A percentile compares a stretch with the other conserved stretches of the same genome.
Evolutionary conservation across 169 alveolate genomes (phyloP).

Genomic region (Plasmodium reichenowi): DNA sequence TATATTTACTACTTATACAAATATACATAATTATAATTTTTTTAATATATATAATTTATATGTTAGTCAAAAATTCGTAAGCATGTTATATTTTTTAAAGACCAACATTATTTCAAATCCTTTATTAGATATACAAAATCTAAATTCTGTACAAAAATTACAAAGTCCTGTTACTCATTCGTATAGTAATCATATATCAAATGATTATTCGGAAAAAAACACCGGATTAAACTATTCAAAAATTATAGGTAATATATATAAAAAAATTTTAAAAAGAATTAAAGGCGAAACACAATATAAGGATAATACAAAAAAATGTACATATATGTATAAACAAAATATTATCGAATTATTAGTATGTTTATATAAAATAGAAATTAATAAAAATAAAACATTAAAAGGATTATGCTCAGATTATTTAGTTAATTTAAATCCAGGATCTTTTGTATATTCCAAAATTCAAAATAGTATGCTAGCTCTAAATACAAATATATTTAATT

Average conservation of each 20-base stretch:
- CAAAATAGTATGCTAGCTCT: slow-evolving; percentile 39
- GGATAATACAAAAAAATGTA: no score
- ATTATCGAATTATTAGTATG: slow-evolving; percentile 56
- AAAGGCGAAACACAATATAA: no score
- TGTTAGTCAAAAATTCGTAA: background rate
- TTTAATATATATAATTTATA: slow-evolving; percentile 30
- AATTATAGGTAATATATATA: no score
- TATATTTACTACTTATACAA: background rate
- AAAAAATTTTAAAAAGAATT: no score
- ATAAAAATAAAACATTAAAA: slow-evolving; percentile 43
- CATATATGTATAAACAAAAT: background rate
- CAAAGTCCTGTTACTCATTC: no score
- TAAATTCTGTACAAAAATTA: no score
- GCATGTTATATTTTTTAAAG: no score
- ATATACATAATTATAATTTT: slow-evolving; percentile 17
- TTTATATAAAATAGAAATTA: slow-evolving; percentile 39
- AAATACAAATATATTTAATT: slow-evolving; percentile 50
- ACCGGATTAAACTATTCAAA: no score
- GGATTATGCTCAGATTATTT: slow-evolving; percentile 72
- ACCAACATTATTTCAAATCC: no score
- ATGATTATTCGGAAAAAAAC: no score
- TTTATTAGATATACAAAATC: no score
- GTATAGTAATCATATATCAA: no score
- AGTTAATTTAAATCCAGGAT: slow-evolving; percentile 39
- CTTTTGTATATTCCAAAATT: slow-evolving; percentile 32